These are phyloP conservation scores for Flaveria ramosissima DNA, from an alignment of 129 eudicot species.

Conservation along the genomic window DNA sequence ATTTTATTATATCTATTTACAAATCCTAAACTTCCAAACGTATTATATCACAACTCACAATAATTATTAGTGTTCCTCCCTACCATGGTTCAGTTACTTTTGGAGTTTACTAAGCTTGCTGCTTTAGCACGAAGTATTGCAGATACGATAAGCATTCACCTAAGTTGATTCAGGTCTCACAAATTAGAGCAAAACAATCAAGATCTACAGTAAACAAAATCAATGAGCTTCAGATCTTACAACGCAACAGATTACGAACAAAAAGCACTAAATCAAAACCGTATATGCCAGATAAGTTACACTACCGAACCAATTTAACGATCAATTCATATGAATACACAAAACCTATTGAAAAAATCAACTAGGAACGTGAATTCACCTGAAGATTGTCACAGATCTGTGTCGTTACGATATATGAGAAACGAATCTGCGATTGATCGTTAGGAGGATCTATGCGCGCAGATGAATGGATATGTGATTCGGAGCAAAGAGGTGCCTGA, in stretches of 20 bases:
- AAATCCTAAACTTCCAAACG: not conserved
- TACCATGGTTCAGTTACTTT: not conserved
- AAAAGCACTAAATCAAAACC: not conserved
- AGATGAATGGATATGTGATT: not conserved
- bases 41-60: not conserved
- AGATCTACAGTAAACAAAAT: not conserved
- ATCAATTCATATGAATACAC: not conserved
- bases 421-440: not conserved
- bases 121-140: not conserved
- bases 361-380: conserved; percentile 4
- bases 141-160: not conserved
- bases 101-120: not conserved
- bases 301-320: not conserved
- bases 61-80: not conserved
- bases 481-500: not conserved
- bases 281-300: not conserved
- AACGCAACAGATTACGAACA: not conserved
- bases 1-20: not conserved
- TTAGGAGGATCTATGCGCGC: not conserved
- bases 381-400: conserved; percentile 5
- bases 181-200: not conserved
- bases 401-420: not conserved
- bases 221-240: not conserved
- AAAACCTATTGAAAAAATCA: not conserved
- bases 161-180: not conserved